Evolutionary conservation across 371 early-diverging fungal species (phyloP), one percentile per base, ranked within the genome.

Genomic region (Saksenaea vasiformis): DNA sequence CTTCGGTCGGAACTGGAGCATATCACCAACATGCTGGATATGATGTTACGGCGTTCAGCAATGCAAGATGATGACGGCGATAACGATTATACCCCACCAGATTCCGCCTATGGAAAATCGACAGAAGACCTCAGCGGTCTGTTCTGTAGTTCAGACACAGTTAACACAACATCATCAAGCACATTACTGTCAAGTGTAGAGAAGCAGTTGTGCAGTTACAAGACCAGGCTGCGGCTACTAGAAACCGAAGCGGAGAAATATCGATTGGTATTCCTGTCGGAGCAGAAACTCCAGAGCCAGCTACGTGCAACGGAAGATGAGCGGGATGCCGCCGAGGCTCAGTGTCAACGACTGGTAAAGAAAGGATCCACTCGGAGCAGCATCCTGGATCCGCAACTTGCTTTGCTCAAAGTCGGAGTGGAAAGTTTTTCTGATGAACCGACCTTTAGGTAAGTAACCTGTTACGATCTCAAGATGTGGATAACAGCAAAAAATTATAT

Each of bases 261-360:
- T 8, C 74, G 66, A 7, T 5, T 74, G 2, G 66, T 71, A 24
- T 43, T 64, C 24, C 53, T 62, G 31, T 64, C 75, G 9, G 65
- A 61, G 37, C 72, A 72, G 44, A 73, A 76, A 39, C 57, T 69
- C 13, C 71, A 74, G 17, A 60, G 68, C 34, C 74, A 77, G 27
- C 54, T 77, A 10, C 66, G 67, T 35, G 69, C 66, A 10, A 56
- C 63, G 51, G 70, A 74, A 38, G 65, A 71, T 1, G 66, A 69
- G 24, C 60, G 64, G 11, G 65, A 69, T 10, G 63, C 64, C 10
- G 62, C 69, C 13, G 69, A 76, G 58, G 56, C 65, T 17, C 44
- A 56, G 34, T 67, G 55, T 31, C 34, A 53, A 15, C 62, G 57
- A 15, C 19, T 68, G 19, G 1, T 41, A 17, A 17, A 14, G 5